Evolutionary conservation across 352 stramenopile genomes (phyloP), one percentile per base, ranked within the genome.

Genomic region (Pelagophyceae sp.): DNA sequence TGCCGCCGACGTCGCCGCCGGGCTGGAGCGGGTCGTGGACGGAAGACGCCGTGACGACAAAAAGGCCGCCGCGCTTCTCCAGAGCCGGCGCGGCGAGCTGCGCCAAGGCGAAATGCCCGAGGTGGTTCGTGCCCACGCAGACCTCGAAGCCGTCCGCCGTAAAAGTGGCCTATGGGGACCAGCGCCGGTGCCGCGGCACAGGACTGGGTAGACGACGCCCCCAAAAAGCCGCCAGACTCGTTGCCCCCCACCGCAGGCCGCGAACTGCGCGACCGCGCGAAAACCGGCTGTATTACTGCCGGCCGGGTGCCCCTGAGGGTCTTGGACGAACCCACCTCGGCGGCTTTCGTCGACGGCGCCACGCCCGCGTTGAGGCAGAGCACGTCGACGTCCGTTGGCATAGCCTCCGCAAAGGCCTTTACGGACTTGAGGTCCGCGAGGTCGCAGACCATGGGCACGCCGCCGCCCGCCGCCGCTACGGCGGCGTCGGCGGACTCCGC

Each of bases 281-380:
- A n/a, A n/a, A n/a, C n/a, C n/a, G n/a, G n/a, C n/a, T n/a, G n/a
- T n/a, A n/a, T n/a, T n/a, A n/a, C n/a, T n/a, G n/a, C n/a, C n/a
- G n/a, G n/a, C n/a, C n/a, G n/a, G n/a, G n/a, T n/a, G n/a, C n/a
- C n/a, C n/a, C n/a, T n/a, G n/a, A n/a, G n/a, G n/a, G n/a, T n/a
- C n/a, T n/a, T n/a, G n/a, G n/a, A n/a, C n/a, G n/a, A n/a, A n/a
- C n/a, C n/a, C n/a, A n/a, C n/a, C 35, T 38, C 40, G 25, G n/a
- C 38, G 40, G 38, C 33, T 29, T 40, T 75, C 5, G 50, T 67
- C 19, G 72, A 79, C 1, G 74, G 74, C 17, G 72, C 54, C 25
- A 81, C 32, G 45, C 58, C 78, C 37, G 78, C 78, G 78, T 81
- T 81, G 60, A 81, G 64, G 60, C 74, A 79, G 27, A 81, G n/a